Conservation (phyloP, 257 asterid species). For the Solanum piurae region DNA sequence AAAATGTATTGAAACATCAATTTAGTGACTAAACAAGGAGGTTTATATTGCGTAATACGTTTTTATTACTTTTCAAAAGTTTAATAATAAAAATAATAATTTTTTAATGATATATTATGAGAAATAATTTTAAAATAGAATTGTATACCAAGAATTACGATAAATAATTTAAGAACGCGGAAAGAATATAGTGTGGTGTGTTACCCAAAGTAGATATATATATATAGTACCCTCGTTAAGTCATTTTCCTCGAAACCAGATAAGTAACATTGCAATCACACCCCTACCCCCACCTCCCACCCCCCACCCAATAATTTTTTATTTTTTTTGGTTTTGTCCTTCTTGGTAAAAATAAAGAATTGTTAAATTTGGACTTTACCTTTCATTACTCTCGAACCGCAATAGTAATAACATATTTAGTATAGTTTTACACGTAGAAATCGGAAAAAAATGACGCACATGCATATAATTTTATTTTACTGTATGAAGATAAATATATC, state of each 20-base stretch:
- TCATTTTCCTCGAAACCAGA: background rate
- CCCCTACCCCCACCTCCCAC: background rate
- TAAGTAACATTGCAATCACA: background rate
- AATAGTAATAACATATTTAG: background rate
- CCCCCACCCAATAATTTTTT: background rate
- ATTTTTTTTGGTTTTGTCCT: background rate
- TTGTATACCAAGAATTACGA: too few species aligned
- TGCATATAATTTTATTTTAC: too few species aligned
- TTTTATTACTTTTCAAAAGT: too few species aligned
- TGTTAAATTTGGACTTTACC: background rate
- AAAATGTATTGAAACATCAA: background rate
- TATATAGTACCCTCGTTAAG: too few species aligned
- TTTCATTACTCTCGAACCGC: background rate
- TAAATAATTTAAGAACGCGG: too few species aligned
- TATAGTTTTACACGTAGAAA: background rate
- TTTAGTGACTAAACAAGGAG: too few species aligned
- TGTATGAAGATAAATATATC: background rate
- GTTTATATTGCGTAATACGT: too few species aligned
- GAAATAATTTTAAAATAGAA: too few species aligned
- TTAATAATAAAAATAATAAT: too few species aligned
- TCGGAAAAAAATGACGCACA: accelerated
- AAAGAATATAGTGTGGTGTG: too few species aligned
- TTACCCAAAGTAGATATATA: too few species aligned
- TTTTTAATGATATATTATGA: too few species aligned
- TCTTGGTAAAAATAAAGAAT: background rate